Conservation (phyloP, 139 green algal species). For the Spirogloea muscicola region DNA sequence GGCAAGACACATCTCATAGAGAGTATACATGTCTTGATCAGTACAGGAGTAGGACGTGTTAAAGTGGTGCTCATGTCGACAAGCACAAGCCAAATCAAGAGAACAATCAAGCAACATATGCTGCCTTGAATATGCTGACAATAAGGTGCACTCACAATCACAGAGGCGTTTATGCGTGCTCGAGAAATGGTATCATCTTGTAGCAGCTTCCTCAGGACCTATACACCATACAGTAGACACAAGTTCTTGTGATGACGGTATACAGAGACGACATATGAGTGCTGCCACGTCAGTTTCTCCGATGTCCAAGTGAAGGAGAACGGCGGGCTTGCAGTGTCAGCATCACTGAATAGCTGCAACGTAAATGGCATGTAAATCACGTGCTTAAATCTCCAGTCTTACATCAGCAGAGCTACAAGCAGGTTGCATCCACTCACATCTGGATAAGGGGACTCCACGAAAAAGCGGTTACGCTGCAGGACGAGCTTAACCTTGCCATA, state of each 20-base stretch:
- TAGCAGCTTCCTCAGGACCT: constrained; percentile 70
- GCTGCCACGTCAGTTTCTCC: too few species aligned
- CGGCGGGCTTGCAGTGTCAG: neutral
- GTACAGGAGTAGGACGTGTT: neutral
- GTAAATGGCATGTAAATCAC: neutral
- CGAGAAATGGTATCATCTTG: constrained; percentile 51
- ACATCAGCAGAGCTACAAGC: neutral
- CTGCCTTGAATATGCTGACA: too few species aligned
- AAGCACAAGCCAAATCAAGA: neutral
- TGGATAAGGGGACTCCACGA: constrained; percentile 79
- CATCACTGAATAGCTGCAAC: neutral
- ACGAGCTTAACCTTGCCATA: constrained; percentile 97
- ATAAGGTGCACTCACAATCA: neutral
- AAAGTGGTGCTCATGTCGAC: neutral
- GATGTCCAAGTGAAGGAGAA: neutral
- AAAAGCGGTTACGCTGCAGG: constrained; percentile 90
- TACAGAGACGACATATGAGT: neutral
- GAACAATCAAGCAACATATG: too few species aligned
- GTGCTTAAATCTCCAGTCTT: neutral
- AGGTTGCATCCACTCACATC: constrained; percentile 32
- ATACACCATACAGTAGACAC: neutral
- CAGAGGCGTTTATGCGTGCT: constrained; percentile 14
- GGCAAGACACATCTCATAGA: neutral
- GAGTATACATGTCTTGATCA: neutral
- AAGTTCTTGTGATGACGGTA: neutral